Base-by-base conservation (phyloP, 163 green algal species). In the Chlamydomonas reinhardtii region DNA sequence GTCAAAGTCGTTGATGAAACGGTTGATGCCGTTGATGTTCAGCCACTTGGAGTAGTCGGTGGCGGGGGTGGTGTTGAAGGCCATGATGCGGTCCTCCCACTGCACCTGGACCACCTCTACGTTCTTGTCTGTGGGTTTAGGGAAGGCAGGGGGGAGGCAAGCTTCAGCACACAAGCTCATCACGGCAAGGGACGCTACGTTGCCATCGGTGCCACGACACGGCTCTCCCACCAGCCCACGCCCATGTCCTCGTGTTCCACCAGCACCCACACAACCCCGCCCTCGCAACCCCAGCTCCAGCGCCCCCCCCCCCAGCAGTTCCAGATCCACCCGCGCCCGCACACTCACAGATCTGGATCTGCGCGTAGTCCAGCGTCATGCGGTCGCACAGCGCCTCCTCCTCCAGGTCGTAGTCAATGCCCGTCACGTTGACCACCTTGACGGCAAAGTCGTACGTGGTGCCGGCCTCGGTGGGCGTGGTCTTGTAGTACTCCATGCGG, bases 341-440 rank as follows among this genome's bases (percentile, higher is more conserved):
- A 14, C 48, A 89, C 87, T 89, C 62, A 92, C 88, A 92, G 39
- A 92, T 82, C 56, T 90, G 85, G 27, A 92, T 88, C 35, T 88
- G 76, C 2, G 72, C 71, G 15, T 79, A 92, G 75, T 92, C 89
- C 31, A 92, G 82, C 6, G 69, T 89, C 89, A 92, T 92, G 29
- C 68, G 74, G 75, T 88, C 82, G 59, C 89, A 92, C 0, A 43
- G 11, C 4, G 43, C 62, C 9, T 11, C 3, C 68, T 91, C 88
- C 2, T 39, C 29, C 11, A 73, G 37, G 32, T 91, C 88, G 59
- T 52, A 69, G 54, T 90, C 83, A 4, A 17, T 61, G 61, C n/a
- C 70, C 25, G 72, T 43, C 2, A 89, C 83, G 39, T 54, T 54
- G 11, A 71, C 70, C 31, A 90, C 70, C 29, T 69, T 27, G 34